Evolutionary conservation across 805 yeast species (phyloP).

Genomic region (Candida silvatica): DNA sequence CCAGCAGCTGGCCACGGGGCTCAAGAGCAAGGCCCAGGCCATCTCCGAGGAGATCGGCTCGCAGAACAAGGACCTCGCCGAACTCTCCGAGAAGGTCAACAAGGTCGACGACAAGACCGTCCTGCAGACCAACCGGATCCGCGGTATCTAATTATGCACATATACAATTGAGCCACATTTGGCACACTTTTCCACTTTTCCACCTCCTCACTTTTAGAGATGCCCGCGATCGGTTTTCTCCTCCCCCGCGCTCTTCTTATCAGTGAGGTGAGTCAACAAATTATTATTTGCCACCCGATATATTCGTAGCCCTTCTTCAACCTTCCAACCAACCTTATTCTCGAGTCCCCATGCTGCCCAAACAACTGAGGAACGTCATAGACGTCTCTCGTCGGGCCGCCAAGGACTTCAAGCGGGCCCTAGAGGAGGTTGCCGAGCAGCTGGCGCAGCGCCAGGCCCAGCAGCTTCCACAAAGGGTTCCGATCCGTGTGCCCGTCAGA

Average conservation of each 20-base stretch:
- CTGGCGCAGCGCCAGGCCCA: constrained; percentile 21
- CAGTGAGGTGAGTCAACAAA: too few relatives aligned
- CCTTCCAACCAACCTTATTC: too few relatives aligned
- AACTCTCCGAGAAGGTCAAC: constrained; percentile 80
- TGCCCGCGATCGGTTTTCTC: too few relatives aligned
- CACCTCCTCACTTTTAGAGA: too few relatives aligned
- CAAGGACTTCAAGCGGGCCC: constrained; percentile 35
- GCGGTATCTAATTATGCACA: constrained; percentile 18
- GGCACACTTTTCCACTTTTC: too few relatives aligned
- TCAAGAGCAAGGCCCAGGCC: constrained; percentile 63
- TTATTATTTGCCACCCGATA: too few relatives aligned
- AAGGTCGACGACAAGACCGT: constrained; percentile 69
- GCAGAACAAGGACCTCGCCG: constrained; percentile 66
- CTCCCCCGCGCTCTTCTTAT: too few relatives aligned
- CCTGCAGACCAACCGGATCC: constrained; percentile 22
- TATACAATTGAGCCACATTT: too few relatives aligned
- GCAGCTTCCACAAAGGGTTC: constrained; percentile 24
- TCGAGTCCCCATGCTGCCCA: too few relatives aligned
- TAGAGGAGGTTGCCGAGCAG: constrained; percentile 38
- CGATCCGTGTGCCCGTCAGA: constrained; percentile 27
- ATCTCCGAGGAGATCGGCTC: constrained; percentile 70
- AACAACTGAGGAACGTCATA: constrained; percentile 39
- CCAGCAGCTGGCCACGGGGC: constrained; percentile 53
- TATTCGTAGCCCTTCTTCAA: too few relatives aligned
- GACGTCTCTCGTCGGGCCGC: constrained; percentile 38